A percentile compares a stretch with the other conserved stretches of the same genome.
Evolutionary conservation across 139 green algal species (phyloP).

Genomic region (Parachlorella kessleri): DNA sequence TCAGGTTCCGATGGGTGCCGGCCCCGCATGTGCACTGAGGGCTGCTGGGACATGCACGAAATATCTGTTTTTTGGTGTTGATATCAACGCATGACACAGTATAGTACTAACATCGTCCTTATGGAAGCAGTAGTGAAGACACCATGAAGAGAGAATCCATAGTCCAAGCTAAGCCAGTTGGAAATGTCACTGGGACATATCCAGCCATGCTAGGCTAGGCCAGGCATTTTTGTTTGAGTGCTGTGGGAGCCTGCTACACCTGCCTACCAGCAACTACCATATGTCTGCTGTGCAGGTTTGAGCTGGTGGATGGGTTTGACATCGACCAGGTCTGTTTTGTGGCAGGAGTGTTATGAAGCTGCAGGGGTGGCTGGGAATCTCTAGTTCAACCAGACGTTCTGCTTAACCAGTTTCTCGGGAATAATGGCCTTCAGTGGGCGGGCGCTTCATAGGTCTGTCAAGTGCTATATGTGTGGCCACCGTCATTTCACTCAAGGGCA

Average conservation of each 20-base stretch:
- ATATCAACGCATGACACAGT: not conserved
- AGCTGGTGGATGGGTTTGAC: not conserved
- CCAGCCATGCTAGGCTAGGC: not conserved
- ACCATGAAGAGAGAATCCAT: not conserved
- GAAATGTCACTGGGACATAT: not conserved
- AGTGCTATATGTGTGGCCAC: not conserved
- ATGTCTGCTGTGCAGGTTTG: not conserved
- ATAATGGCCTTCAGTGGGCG: not conserved
- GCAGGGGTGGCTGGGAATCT: too few relatives aligned
- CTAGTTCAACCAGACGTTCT: too few relatives aligned
- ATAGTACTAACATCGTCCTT: not conserved
- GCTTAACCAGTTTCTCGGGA: too few relatives aligned
- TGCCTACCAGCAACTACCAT: not conserved
- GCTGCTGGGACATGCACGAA: not conserved
- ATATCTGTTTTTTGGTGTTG: not conserved
- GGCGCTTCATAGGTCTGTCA: not conserved
- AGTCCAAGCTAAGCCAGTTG: not conserved
- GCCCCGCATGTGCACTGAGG: too few relatives aligned
- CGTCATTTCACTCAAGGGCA: not conserved
- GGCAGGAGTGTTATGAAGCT: too few relatives aligned
- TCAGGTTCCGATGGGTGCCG: too few relatives aligned
- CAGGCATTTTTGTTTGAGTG: not conserved
- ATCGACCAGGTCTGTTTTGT: not conserved
- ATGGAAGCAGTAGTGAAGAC: not conserved
- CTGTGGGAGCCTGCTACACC: not conserved